Evolutionary conservation across 2,329 filamentous ascomycete species (phyloP), one percentile per base, ranked within the genome.

Genomic region (Penicillium sclerotigenum): DNA sequence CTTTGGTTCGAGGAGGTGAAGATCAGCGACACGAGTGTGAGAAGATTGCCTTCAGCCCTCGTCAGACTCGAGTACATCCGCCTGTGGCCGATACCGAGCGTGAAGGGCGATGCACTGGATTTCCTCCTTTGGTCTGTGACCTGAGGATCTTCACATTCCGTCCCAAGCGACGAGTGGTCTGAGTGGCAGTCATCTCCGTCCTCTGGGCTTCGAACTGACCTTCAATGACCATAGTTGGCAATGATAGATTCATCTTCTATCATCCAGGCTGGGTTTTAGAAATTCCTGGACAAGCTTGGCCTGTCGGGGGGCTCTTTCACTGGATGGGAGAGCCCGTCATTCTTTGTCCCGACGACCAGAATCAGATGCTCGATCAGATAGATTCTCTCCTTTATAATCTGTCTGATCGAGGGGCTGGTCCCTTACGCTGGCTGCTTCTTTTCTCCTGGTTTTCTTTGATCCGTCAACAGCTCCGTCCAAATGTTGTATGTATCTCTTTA

Each of bases 191-290:
- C 47, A 38, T 41, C 36, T 45, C 37, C 14, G 22, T n/a, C n/a
- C 20, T 22, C 45, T 51, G 8, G 16, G 18, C 28, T 26, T 24
- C 20, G 33, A 40, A 42, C 38, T 54, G 54, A 53, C 22, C 16
- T 22, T 16, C 16, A 49, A 43, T 20, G n/a, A 29, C 24, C 53
- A 51, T 56, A 48, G 45, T 51, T 56, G 56, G 57, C 63, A 40
- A 41, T 62, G 52, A 60, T 81, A 80, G 80, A 79, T 56, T 80
- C 80, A 81, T 81, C 79, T 73, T 76, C 80, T 81, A 81, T 76
- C 68, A 74, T 79, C 76, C 74, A 73, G 74, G 78, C 77, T 78
- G 74, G 77, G 55, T 68, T 68, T 71, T 64, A 59, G 54, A 55
- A 53, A 47, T 64, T 66, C 71, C 73, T 71, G 72, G 71, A 70